Base-by-base conservation (phyloP, 805 yeast genomes). In the Suhomyces pyralidae region DNA sequence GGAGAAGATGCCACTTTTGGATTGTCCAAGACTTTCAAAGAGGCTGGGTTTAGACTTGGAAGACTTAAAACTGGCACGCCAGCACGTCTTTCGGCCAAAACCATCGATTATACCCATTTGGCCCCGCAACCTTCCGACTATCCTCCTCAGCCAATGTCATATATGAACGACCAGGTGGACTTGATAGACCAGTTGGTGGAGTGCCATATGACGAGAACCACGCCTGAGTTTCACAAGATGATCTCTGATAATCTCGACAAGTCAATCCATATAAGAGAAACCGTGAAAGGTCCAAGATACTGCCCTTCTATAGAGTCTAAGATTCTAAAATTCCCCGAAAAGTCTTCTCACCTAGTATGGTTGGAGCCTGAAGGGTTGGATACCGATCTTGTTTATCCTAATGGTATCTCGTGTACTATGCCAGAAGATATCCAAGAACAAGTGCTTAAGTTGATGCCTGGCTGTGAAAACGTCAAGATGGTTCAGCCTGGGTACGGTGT, bases 401-500 rank as follows among this genome's bases (percentile, higher is more conserved):
- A 93, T 63, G 99, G 99, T 14, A 90, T 94, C 15, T 89, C 97
- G 2, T 87, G 92, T 61, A 91, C 99, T 0, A 88, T 94, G 96
- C 99, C 99, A 0, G 94, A 83, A 36, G 97, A 93, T 22, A 85
- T 92, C 28, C 99, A 94, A 69, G 79, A 78, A 20, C 76, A 81
- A 57, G 80, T 92, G 78, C 80, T 94, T 51, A 75, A 78, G 53
- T 73, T 90, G 74, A 88, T 94, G 55, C 88, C 90, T 3, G 99
- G 99, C 0, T 80, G 96, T 48, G 96, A 90, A 61, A 83, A 88
- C 58, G 97, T 88, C 0, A 75, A 71, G n/a, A 90, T 94, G 88
- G 65, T 86, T 10, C 97, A 92, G 64, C 97, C 97, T 0, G 99
- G 97, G 0, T 94, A 94, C 65, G 99, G 99, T n/a, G 99, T 94